Evolutionary conservation across 2,329 filamentous ascomycete species (phyloP).

Genomic region (Stachybotrys elegans): DNA sequence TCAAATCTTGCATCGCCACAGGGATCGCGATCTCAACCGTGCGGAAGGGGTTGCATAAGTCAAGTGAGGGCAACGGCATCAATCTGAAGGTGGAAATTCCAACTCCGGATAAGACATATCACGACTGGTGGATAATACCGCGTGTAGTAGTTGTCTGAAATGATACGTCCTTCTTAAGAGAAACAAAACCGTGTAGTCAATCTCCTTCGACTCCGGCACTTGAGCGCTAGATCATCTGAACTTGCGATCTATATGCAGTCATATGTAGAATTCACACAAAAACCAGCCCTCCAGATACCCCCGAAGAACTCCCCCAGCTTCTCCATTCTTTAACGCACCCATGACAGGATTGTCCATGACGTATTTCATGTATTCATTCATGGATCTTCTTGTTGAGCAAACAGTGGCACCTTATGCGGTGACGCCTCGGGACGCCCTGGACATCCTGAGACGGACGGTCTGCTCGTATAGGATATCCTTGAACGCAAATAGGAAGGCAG

Average conservation of each 20-base stretch:
- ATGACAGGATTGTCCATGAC: conserved; percentile 1
- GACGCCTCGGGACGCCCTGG: conserved; percentile 30
- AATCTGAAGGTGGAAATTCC: conserved; percentile 48
- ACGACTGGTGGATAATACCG: conserved; percentile 63
- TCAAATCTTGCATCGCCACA: conserved; percentile 67
- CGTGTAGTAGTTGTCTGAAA: conserved; percentile 31
- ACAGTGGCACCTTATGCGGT: conserved; percentile 24
- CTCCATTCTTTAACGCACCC: no score
- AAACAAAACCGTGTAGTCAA: no score
- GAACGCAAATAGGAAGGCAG: conserved; percentile 94
- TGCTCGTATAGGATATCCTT: conserved; percentile 93
- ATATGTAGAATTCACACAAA: no score
- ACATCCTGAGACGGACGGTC: conserved; percentile 60
- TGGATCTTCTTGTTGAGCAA: no score
- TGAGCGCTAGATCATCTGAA: no score
- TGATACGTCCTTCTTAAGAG: no score
- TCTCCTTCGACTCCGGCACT: no score
- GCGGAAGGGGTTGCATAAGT: conserved; percentile 47
- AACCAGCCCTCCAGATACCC: no score
- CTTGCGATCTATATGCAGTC: no score
- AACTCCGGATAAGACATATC: conserved; percentile 47
- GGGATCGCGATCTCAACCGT: conserved; percentile 59
- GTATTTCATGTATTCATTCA: conserved; percentile 13
- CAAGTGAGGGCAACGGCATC: conserved; percentile 20
- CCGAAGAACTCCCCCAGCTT: no score